Evolutionary conservation across 2,329 filamentous ascomycete species (phyloP).

Genomic region (Domatiomyces globalis): DNA sequence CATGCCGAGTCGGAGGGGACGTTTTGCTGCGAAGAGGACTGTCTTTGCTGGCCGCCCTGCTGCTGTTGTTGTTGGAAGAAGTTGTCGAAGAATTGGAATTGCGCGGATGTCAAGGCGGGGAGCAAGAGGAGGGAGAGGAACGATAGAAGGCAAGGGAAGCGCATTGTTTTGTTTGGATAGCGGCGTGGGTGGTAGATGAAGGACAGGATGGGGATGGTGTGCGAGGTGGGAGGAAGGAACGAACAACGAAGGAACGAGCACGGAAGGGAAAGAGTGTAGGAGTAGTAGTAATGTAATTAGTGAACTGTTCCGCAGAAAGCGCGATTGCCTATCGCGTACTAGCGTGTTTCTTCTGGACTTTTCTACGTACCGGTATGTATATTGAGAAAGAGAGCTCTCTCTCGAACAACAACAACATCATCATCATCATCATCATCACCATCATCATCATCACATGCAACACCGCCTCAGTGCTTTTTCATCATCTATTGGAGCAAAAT

Average conservation of each 20-base stretch:
- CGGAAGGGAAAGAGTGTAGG: too few relatives aligned
- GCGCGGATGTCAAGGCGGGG: conserved; percentile 48
- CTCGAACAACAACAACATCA: too few relatives aligned
- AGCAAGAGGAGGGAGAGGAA: conserved; percentile 40
- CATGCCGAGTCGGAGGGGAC: conserved; percentile 68
- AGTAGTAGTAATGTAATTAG: too few relatives aligned
- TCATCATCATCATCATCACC: too few relatives aligned
- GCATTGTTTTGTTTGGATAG: not conserved
- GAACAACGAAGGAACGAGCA: too few relatives aligned
- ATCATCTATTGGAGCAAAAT: not conserved
- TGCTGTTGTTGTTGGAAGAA: conserved; percentile 55
- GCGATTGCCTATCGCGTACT: conserved; percentile 10
- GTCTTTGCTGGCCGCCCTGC: conserved; percentile 46
- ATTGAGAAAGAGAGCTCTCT: not conserved
- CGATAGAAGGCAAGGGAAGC: not conserved
- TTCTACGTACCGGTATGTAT: too few relatives aligned
- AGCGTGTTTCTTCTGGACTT: not conserved
- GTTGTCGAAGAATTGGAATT: conserved; percentile 97
- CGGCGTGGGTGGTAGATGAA: too few relatives aligned
- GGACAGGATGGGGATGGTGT: too few relatives aligned
- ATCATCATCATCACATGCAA: too few relatives aligned
- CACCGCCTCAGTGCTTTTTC: not conserved
- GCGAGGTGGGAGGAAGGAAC: too few relatives aligned
- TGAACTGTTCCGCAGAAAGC: too few relatives aligned
- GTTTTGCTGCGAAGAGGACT: conserved; percentile 43